Percentiles rank a stretch among this genome's conserved stretches.
Conservation (phyloP, 768 basidiomycete species). For the Gyrodon lividus region DNA sequence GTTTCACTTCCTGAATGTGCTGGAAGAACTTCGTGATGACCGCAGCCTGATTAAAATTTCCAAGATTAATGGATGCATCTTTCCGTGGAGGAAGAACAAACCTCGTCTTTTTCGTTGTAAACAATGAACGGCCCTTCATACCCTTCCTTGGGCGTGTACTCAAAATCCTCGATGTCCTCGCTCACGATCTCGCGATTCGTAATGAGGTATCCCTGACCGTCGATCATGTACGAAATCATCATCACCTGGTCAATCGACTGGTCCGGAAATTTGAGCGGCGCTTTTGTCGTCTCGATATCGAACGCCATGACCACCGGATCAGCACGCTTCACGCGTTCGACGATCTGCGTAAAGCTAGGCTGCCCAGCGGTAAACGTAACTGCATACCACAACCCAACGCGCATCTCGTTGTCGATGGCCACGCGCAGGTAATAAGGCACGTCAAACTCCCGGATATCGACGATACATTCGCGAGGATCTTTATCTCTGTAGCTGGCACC, state of each 20-base stretch:
- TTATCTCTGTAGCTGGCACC: constrained; percentile 50
- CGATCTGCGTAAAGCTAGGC: constrained; percentile 66
- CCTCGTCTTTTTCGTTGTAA: constrained; percentile 94
- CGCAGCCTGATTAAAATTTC: constrained; percentile 57
- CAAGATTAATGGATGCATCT: neutral
- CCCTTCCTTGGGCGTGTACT: constrained; percentile 97
- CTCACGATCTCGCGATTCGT: constrained; percentile 97
- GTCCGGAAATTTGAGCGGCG: constrained; percentile 99
- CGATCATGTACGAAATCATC: constrained; percentile 99
- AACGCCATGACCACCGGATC: constrained; percentile 99
- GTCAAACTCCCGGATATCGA: constrained; percentile 95
- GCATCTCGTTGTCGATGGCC: constrained; percentile 98
- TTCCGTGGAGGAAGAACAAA: constrained; percentile 28
- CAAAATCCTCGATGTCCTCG: constrained; percentile 97
- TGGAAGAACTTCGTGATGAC: constrained; percentile 87
- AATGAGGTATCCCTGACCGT: constrained; percentile 96
- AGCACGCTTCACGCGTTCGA: constrained; percentile 92
- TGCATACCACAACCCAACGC: constrained; percentile 97
- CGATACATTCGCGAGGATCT: constrained; percentile 89
- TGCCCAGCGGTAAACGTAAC: constrained; percentile 82
- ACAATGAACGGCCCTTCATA: constrained; percentile 96
- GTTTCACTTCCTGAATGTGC: constrained; percentile 90
- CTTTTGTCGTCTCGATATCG: constrained; percentile 98
- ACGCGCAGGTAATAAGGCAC: constrained; percentile 97
- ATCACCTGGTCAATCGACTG: constrained; percentile 96